Conservation (phyloP, 2,329 filamentous ascomycete genomes). For the Penicillium vulpinum region DNA sequence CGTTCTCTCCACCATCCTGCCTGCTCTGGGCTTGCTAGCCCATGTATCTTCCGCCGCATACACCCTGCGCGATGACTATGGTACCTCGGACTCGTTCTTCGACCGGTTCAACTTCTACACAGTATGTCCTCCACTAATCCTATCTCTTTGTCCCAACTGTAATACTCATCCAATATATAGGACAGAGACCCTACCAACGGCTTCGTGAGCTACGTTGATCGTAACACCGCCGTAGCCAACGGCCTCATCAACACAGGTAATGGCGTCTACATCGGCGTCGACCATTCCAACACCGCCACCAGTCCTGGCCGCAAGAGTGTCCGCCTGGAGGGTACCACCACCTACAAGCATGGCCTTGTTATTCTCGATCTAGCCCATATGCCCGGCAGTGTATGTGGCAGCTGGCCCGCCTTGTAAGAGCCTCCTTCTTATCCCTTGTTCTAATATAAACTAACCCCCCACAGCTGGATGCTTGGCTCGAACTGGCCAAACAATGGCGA, state of each 20-base stretch:
- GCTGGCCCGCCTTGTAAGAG: conserved; percentile 64
- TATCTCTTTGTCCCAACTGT: too few relatives aligned
- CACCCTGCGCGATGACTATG: conserved; percentile 52
- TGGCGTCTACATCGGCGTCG: conserved; percentile 67
- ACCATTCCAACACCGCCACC: conserved; percentile 59
- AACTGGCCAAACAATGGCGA: conserved; percentile 71
- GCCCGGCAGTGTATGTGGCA: conserved; percentile 68
- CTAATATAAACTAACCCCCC: conserved; percentile 1
- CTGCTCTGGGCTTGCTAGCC: conserved; percentile 31
- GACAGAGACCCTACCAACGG: conserved; percentile 69
- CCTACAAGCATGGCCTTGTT: conserved; percentile 67
- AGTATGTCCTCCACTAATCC: conserved; percentile 29
- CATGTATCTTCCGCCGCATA: conserved; percentile 39
- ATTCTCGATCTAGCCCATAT: conserved; percentile 73
- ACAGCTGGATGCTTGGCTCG: conserved; percentile 58
- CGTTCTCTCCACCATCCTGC: conserved; percentile 28
- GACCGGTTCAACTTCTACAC: conserved; percentile 55
- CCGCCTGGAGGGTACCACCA: conserved; percentile 65
- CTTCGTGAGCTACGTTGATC: conserved; percentile 68
- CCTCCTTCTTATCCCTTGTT: conserved; percentile 32
- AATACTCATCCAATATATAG: conserved; percentile 25
- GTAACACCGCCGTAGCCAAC: conserved; percentile 56
- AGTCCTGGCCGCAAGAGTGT: conserved; percentile 66
- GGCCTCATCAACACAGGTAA: conserved; percentile 60
- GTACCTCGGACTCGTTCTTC: conserved; percentile 49